A percentile compares a stretch with the other conserved stretches of the same genome.
phyloP scores from a whole-genome alignment of 2,329 filamentous ascomycete genomes.

The Trichoderma afroharzianum region DNA sequence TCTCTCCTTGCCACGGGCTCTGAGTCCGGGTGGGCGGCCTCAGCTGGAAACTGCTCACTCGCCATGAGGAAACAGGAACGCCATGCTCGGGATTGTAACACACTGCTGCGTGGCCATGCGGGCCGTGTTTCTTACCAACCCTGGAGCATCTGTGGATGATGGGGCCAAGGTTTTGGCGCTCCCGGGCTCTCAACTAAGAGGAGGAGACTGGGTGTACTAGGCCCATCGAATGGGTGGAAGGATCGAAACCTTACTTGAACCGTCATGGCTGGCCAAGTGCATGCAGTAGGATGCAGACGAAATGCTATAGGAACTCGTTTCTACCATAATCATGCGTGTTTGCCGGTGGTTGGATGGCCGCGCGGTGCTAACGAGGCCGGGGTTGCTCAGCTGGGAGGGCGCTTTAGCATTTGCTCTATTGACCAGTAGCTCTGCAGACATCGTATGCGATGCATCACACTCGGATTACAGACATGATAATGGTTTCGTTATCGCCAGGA shows the following conservation, averaged over 20 bases:
- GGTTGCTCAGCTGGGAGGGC: slow-evolving; percentile 2
- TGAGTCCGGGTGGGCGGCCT: background rate
- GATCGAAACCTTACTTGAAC: background rate
- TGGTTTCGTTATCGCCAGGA: too few relatives aligned
- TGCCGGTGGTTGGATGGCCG: background rate
- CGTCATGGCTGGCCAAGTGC: background rate
- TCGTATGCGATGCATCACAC: background rate
- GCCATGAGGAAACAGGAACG: background rate
- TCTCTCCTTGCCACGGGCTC: background rate
- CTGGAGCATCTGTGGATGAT: background rate
- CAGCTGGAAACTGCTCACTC: slow-evolving; percentile 4
- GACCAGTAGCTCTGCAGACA: background rate
- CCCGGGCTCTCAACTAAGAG: background rate
- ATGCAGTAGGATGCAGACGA: background rate
- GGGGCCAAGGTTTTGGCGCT: background rate
- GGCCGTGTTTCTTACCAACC: background rate
- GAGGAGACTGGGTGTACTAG: background rate
- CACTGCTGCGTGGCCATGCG: background rate
- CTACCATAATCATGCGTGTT: background rate
- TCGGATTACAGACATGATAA: too few relatives aligned
- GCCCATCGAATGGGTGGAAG: background rate
- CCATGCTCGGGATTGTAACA: background rate
- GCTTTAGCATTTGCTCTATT: background rate
- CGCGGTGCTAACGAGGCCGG: background rate
- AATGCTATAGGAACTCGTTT: background rate